These are phyloP conservation scores for Ulota crispa DNA, from an alignment of 225 moss, liverwort and hornwort genomes.

Conservation along the genomic window DNA sequence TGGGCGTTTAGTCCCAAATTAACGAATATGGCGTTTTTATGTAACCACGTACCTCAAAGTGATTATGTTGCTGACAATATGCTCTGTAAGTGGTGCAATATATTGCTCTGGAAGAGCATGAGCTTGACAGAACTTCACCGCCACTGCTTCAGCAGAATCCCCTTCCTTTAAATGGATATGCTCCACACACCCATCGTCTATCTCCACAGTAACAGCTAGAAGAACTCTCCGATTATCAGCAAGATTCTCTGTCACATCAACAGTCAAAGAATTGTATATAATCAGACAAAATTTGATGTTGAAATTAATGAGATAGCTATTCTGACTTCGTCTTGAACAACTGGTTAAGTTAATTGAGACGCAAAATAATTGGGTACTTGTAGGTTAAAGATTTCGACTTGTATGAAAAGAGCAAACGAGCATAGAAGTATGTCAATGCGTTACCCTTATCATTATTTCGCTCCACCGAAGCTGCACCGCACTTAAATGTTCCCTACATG, in stretches of 20 bases:
- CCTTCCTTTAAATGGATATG: constrained; percentile 84
- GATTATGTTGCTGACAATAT: constrained; percentile 79
- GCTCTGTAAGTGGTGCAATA: constrained; percentile 75
- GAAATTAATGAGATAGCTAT: neutral
- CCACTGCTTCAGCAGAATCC: constrained; percentile 77
- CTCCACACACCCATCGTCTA: constrained; percentile 80
- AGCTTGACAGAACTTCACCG: constrained; percentile 67
- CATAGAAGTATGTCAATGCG: neutral
- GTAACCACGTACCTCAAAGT: constrained; percentile 56
- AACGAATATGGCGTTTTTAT: too few relatives aligned
- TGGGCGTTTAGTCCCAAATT: too few relatives aligned
- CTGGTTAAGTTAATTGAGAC: neutral
- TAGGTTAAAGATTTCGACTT: neutral
- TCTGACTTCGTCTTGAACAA: neutral
- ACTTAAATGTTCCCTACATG: constrained; percentile 36
- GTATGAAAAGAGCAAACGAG: neutral
- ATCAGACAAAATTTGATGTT: neutral
- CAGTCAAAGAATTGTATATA: neutral
- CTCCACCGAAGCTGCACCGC: constrained; percentile 21
- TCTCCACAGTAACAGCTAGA: constrained; percentile 81
- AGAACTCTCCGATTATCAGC: constrained; percentile 63
- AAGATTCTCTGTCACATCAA: constrained; percentile 46
- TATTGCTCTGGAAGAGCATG: constrained; percentile 79
- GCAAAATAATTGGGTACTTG: neutral
- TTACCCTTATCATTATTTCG: constrained; percentile 32